Percentiles rank a stretch among this genome's conserved stretches.
phyloP scores from a whole-genome alignment of 345 rosid genomes.

The Crucihimalaya himalaica region DNA sequence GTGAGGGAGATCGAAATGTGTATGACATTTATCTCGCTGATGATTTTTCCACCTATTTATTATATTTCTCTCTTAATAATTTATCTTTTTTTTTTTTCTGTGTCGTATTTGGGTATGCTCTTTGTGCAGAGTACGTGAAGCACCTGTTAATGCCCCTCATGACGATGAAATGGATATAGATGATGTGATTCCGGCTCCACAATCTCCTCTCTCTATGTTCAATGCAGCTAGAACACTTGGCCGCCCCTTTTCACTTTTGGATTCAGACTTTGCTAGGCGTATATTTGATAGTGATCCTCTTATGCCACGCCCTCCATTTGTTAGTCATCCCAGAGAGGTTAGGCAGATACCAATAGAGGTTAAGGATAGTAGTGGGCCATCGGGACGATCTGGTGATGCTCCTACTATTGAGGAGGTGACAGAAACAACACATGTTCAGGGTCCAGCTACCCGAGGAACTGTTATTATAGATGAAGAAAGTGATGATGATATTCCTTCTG shows the following conservation, averaged over 20 bases:
- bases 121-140: slow-evolving; percentile 40
- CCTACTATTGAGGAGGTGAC: slow-evolving; percentile 80
- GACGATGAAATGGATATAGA: slow-evolving; percentile 90
- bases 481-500: slow-evolving; percentile 53
- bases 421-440: slow-evolving; percentile 53
- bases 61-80: neutral
- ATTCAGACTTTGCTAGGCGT: slow-evolving; percentile 52
- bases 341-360: slow-evolving; percentile 89
- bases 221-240: slow-evolving; percentile 44
- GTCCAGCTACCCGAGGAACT: slow-evolving; percentile 53
- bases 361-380: slow-evolving; percentile 58
- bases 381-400: slow-evolving; percentile 55
- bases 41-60: neutral
- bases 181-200: slow-evolving; percentile 55
- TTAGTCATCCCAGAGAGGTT: slow-evolving; percentile 81
- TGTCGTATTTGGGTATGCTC: neutral
- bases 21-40: slow-evolving; percentile 33
- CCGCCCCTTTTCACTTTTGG: slow-evolving; percentile 47
- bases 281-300: slow-evolving; percentile 49
- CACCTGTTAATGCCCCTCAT: slow-evolving; percentile 45
- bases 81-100: neutral
- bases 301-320: slow-evolving; percentile 56
- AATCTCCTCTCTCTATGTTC: slow-evolving; percentile 46
- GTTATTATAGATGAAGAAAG: slow-evolving; percentile 66
- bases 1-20: slow-evolving; percentile 76